Percentiles rank a stretch among this genome's conserved stretches.
phyloP scores from a whole-genome alignment of 164 flowering plant genomes.

The Magnolia kwangsiensis region DNA sequence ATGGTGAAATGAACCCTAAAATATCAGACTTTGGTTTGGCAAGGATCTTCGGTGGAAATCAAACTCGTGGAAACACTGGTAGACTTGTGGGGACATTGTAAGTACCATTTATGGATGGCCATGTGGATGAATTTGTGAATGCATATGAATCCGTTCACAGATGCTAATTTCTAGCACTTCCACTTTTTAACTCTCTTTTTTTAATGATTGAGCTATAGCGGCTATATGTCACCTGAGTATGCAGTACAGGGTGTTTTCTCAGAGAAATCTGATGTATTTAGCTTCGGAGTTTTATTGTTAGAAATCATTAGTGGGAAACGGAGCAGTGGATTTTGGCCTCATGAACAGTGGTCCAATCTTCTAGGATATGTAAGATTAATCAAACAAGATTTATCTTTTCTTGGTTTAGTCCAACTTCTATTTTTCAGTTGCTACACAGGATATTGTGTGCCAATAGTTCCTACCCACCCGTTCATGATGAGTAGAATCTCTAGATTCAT shows the following conservation, averaged over 20 bases:
- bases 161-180: neutral
- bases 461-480: no score
- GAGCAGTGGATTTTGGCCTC: neutral
- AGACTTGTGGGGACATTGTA: conserved; percentile 40
- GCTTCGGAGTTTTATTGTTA: conserved; percentile 2
- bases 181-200: neutral
- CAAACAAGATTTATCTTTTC: neutral
- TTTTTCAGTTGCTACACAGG: no score
- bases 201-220: neutral
- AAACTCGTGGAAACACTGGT: conserved; percentile 21
- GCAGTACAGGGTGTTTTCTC: conserved; percentile 14
- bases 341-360: neutral
- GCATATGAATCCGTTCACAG: neutral
- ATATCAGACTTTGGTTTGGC: conserved; percentile 54
- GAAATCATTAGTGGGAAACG: neutral
- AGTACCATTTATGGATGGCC: conserved; percentile 8
- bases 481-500: no score
- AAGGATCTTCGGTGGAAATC: conserved; percentile 29
- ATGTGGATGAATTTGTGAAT: neutral
- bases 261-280: neutral
- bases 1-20: conserved; percentile 41
- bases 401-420: neutral
- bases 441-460: no score
- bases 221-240: conserved; percentile 38
- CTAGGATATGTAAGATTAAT: conserved; percentile 10